Base-by-base conservation (phyloP, 1,284 basidiomycete genomes). In the Pyrrhoderma noxium region DNA sequence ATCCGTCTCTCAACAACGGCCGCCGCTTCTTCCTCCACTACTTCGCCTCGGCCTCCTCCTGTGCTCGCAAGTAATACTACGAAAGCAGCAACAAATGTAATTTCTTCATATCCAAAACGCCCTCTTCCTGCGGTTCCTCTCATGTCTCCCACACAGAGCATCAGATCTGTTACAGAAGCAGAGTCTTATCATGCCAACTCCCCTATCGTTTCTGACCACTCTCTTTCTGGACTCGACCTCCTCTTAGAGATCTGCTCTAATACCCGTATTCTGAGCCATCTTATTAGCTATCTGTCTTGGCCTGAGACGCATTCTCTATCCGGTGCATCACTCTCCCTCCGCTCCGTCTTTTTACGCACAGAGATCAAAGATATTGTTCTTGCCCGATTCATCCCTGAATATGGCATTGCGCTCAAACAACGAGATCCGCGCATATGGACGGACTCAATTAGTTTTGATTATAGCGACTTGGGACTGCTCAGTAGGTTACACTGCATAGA, bases 401-500 rank as follows among this genome's bases (percentile, higher is more conserved):
- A 80, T 61, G 61, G 64, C 3, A 58, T 66, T 34, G 74, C 73
- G 34, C 60, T 79, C 37, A 65, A 64, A 2, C 59, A 65, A 42
- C 64, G 71, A 25, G 73, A 79, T 56, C 52, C 66, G 19, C 58
- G 64, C 38, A 59, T 67, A 5, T 68, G 69, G 53, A 69, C 72
- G 50, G 70, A 74, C 45, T 64, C 56, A 14, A 57, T 87, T 22
- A 68, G 69, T 3, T 60, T 85, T 54, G 70, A 74, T 36, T 66
- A 86, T 38, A 65, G 71, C 46, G 79, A 86, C 61, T 65, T 87
- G 11, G 71, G 79, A 57, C 64, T 80, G 18, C 73, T 87, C 52
- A 61, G 85, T 87, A 65, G 62, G 82, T 73, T 49, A 31, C 44
- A 40, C 8, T 58, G n/a, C 42, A 57, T 44, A 39, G 53, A 38